These are phyloP conservation scores for Gamarada debralockiae DNA, from an alignment of 495 filamentous ascomycete species.

Conservation along the genomic window DNA sequence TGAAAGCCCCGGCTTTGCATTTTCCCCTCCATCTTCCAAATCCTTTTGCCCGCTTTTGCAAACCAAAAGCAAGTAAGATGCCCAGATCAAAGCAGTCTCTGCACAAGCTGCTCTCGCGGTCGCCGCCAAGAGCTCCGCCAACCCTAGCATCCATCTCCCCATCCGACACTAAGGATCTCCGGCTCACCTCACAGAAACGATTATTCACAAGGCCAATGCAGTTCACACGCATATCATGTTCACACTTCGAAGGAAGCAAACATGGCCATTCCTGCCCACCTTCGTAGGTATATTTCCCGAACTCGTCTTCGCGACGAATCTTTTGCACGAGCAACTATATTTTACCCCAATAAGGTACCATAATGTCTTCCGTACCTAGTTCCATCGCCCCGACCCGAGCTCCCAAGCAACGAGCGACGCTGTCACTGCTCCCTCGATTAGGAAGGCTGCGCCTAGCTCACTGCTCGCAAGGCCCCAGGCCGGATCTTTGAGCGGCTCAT, in stretches of 20 bases:
- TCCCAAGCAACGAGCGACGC: background rate
- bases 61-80: too few species aligned
- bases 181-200: background rate
- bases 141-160: too few species aligned
- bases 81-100: too few species aligned
- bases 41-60: too few species aligned
- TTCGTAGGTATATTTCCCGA: constrained; percentile 1
- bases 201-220: background rate
- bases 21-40: too few species aligned
- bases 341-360: constrained; percentile 2
- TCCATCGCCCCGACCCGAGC: constrained; percentile 2
- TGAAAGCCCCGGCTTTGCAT: too few species aligned
- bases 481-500: too few species aligned
- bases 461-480: too few species aligned
- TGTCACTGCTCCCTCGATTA: constrained; percentile 1
- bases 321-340: background rate
- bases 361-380: background rate
- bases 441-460: background rate
- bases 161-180: too few species aligned
- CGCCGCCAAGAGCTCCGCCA: too few species aligned
- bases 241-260: constrained; percentile 1
- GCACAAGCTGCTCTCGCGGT: too few species aligned
- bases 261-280: constrained; percentile 1
- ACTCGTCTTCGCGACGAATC: background rate
- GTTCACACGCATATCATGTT: background rate